These are phyloP conservation scores for Microdochium nivale DNA, from an alignment of 2,329 filamentous ascomycete species.

Conservation along the genomic window DNA sequence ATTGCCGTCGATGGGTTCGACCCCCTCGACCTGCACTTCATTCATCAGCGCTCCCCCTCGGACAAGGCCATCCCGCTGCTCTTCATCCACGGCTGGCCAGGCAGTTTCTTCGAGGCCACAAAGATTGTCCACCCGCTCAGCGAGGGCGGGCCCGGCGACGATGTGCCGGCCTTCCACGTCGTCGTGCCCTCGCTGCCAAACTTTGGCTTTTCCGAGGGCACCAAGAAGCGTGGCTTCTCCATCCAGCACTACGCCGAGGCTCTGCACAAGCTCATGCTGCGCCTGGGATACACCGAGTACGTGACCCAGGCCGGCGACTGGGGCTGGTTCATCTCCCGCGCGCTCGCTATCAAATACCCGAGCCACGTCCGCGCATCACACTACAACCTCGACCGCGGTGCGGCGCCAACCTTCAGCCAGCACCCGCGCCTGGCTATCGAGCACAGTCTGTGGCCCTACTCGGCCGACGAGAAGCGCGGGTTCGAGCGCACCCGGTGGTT, in stretches of 20 bases:
- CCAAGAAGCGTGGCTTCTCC: conserved; percentile 44
- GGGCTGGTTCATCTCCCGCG: conserved; percentile 58
- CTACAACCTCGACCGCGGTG: conserved; percentile 19
- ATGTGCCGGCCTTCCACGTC: conserved; percentile 39
- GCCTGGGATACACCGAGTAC: conserved; percentile 56
- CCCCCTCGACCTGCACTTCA: conserved; percentile 26
- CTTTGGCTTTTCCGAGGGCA: conserved; percentile 35
- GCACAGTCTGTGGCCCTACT: conserved; percentile 40
- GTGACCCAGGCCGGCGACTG: conserved; percentile 48
- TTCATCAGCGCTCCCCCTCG: conserved; percentile 22
- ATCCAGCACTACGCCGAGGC: conserved; percentile 54
- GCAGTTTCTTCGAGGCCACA: conserved; percentile 57
- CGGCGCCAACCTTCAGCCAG: conserved; percentile 33
- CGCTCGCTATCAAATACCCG: conserved; percentile 36
- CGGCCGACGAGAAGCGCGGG: conserved; percentile 35
- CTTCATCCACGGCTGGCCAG: conserved; percentile 42
- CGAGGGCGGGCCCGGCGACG: conserved; percentile 17
- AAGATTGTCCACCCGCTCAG: conserved; percentile 48
- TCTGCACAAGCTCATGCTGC: conserved; percentile 59
- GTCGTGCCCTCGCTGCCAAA: conserved; percentile 50
- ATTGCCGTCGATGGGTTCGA: conserved; percentile 28
- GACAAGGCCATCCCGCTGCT: conserved; percentile 19
- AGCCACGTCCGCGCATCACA: not conserved
- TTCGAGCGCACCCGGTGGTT: conserved; percentile 47
- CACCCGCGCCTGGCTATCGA: conserved; percentile 46